phyloP scores from a whole-genome alignment of 1,139 yeast genomes.

The Taphrina pruni region DNA sequence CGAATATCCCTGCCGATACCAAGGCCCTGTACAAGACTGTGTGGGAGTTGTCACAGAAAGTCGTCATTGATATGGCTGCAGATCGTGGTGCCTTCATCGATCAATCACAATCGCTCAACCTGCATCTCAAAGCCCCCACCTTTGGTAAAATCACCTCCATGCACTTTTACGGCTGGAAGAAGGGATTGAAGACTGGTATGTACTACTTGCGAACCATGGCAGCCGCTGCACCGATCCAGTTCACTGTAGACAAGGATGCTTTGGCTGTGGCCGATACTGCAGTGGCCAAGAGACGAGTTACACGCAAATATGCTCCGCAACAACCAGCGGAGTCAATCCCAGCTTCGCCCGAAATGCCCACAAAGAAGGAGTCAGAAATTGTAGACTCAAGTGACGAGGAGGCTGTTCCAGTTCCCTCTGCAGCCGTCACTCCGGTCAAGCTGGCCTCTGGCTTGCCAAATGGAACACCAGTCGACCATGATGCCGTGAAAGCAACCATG shows the following conservation, averaged over 20 bases:
- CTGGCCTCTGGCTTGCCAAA: slow-evolving; percentile 33
- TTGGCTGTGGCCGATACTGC: slow-evolving; percentile 50
- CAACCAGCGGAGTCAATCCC: slow-evolving; percentile 46
- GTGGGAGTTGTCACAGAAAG: slow-evolving; percentile 93
- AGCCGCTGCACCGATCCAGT: slow-evolving; percentile 91
- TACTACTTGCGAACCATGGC: slow-evolving; percentile 95
- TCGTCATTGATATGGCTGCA: slow-evolving; percentile 91
- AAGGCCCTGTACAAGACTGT: slow-evolving; percentile 88
- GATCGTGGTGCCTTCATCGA: slow-evolving; percentile 93
- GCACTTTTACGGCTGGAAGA: slow-evolving; percentile 98
- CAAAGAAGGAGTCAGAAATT: slow-evolving; percentile 35
- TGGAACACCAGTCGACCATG: slow-evolving; percentile 42
- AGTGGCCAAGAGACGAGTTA: slow-evolving; percentile 43
- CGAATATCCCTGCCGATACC: slow-evolving; percentile 75
- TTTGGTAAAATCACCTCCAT: slow-evolving; percentile 93
- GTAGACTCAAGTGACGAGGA: slow-evolving; percentile 43
- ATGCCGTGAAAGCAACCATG: slow-evolving; percentile 47
- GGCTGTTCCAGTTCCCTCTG: slow-evolving; percentile 46
- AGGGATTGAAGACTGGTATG: slow-evolving; percentile 97
- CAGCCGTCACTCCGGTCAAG: slow-evolving; percentile 31
- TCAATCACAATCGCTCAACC: slow-evolving; percentile 90
- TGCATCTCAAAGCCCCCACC: slow-evolving; percentile 83
- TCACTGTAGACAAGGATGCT: slow-evolving; percentile 73
- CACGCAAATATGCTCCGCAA: slow-evolving; percentile 44
- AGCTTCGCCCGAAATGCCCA: slow-evolving; percentile 35